These are phyloP conservation scores for Paramecium sexaurelia DNA, from an alignment of 73 alveolate genomes.

Conservation along the genomic window DNA sequence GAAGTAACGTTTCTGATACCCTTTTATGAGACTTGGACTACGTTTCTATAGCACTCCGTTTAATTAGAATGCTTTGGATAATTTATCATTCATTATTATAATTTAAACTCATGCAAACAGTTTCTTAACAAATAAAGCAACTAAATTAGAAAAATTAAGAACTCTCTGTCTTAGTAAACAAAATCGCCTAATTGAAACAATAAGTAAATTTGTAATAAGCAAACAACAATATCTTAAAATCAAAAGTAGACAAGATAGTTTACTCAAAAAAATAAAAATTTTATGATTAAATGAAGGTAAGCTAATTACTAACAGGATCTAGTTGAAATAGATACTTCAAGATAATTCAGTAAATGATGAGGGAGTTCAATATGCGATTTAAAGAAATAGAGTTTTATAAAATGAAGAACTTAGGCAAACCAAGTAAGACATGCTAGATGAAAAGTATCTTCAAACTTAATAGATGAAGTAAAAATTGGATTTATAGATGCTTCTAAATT, in stretches of 20 bases:
- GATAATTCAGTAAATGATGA: neutral
- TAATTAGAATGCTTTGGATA: neutral
- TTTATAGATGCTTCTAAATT: neutral
- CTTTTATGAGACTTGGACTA: neutral
- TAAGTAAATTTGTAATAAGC: neutral
- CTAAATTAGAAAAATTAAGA: neutral
- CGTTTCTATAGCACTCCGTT: neutral
- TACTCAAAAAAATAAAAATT: neutral
- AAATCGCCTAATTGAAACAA: neutral
- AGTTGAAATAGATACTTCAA: neutral
- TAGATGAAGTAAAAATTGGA: neutral
- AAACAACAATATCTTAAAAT: neutral
- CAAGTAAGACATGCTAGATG: neutral
- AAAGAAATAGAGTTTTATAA: neutral
- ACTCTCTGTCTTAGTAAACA: neutral
- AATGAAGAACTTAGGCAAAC: neutral
- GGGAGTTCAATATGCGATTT: neutral
- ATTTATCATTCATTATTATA: neutral
- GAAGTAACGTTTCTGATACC: neutral
- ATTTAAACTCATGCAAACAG: neutral
- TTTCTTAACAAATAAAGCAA: neutral
- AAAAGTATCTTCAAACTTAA: neutral
- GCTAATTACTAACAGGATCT: neutral
- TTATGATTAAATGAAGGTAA: neutral
- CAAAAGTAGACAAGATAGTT: neutral